Evolutionary conservation across 768 basidiomycete genomes (phyloP).

Genomic region (Collybia sordida): DNA sequence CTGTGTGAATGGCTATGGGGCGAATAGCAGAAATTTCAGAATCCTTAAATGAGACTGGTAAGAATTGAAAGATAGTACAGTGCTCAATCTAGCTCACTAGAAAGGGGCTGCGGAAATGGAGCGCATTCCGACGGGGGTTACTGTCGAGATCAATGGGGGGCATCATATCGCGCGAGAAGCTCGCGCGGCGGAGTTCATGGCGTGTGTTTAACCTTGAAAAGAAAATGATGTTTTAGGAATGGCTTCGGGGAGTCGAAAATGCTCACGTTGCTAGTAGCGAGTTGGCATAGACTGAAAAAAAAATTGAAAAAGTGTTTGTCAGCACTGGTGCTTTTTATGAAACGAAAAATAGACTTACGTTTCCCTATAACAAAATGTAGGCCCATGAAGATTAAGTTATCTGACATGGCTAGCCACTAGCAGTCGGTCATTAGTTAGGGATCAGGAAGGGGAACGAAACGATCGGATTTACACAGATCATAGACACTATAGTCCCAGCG

Average conservation of each 20-base stretch:
- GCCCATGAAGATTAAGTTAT: constrained; percentile 38
- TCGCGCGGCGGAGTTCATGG: constrained; percentile 15
- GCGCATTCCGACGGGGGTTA: not conserved
- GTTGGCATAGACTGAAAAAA: constrained; percentile 43
- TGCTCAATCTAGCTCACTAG: not conserved
- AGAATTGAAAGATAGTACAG: too few relatives aligned
- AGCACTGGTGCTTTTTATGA: not conserved
- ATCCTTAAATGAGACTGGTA: too few relatives aligned
- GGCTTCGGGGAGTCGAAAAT: not conserved
- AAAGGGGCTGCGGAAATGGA: not conserved
- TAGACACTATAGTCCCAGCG: constrained; percentile 44
- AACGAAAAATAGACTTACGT: constrained; percentile 17
- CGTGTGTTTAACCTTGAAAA: constrained; percentile 18
- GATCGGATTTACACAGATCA: constrained; percentile 43
- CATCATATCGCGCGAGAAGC: not conserved
- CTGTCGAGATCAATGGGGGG: not conserved
- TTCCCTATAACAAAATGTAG: constrained; percentile 40
- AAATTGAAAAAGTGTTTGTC: not conserved
- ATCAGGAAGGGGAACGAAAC: not conserved
- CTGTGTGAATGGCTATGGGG: too few relatives aligned
- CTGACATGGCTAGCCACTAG: constrained; percentile 46
- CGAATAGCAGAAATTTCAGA: too few relatives aligned
- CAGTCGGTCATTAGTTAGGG: constrained; percentile 1
- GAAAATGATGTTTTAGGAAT: not conserved
- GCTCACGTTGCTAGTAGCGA: constrained; percentile 38